These are phyloP conservation scores for Delitschia confertaspora DNA, from an alignment of 495 filamentous ascomycete genomes.

Conservation along the genomic window DNA sequence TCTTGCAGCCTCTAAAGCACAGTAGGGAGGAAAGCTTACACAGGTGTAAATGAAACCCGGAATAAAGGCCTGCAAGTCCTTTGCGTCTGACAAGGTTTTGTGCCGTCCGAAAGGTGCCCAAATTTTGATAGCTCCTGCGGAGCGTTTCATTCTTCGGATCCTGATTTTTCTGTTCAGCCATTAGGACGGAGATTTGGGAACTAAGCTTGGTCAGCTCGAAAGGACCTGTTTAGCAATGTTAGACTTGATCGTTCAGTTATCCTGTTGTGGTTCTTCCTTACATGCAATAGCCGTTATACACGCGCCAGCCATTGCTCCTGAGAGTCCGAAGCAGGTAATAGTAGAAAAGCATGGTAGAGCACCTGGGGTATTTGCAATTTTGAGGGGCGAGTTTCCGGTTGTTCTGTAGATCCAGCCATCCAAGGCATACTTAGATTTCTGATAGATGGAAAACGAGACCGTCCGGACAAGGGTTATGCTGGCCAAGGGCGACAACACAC, in stretches of 20 bases:
- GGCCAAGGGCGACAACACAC: conserved; percentile 67
- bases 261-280: conserved; percentile 39
- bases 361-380: conserved; percentile 59
- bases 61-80: conserved; percentile 73
- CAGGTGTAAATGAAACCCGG: conserved; percentile 75
- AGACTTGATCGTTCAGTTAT: conserved; percentile 5
- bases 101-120: conserved; percentile 73
- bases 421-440: conserved; percentile 68
- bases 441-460: conserved; percentile 89
- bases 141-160: conserved; percentile 46
- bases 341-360: conserved; percentile 61
- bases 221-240: conserved; percentile 50
- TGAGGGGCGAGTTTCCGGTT: conserved; percentile 61
- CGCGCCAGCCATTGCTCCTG: conserved; percentile 70
- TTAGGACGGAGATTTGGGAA: conserved; percentile 79
- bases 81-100: conserved; percentile 68
- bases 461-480: conserved; percentile 87
- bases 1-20: neutral
- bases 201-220: conserved; percentile 93
- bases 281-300: conserved; percentile 78
- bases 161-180: conserved; percentile 57
- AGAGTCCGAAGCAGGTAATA: conserved; percentile 63
- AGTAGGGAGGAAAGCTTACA: conserved; percentile 41
- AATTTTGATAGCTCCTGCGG: conserved; percentile 62
- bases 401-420: conserved; percentile 52